Evolutionary conservation across 768 basidiomycete species (phyloP).

Genomic region (Clathrus columnatus): DNA sequence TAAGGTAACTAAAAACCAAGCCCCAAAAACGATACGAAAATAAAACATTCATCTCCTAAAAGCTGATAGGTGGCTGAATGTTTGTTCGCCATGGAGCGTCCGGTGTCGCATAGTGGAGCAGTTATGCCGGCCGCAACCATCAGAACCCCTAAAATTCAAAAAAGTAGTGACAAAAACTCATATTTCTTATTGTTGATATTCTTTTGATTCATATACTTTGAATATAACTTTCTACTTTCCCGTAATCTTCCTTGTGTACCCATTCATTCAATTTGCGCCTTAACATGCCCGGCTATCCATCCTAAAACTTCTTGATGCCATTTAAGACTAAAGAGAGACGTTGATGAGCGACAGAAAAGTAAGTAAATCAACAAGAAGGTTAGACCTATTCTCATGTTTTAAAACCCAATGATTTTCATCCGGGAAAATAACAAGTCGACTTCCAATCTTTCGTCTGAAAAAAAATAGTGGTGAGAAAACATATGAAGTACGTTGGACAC

Average conservation of each 20-base stretch:
- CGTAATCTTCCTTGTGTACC: background rate
- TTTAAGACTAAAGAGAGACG: conserved; percentile 48
- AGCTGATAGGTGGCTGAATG: too few relatives aligned
- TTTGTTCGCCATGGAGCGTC: too few relatives aligned
- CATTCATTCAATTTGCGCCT: background rate
- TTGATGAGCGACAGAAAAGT: background rate
- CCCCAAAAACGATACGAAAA: too few relatives aligned
- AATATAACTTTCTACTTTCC: too few relatives aligned
- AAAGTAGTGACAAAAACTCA: too few relatives aligned
- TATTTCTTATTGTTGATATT: too few relatives aligned
- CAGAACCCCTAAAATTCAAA: too few relatives aligned
- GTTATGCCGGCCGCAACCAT: too few relatives aligned
- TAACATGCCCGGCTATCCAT: conserved; percentile 49
- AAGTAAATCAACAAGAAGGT: background rate
- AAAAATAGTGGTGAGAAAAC: background rate
- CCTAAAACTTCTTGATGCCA: conserved; percentile 94
- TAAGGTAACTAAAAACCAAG: too few relatives aligned
- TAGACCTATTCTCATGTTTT: conserved; percentile 64
- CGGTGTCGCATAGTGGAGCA: too few relatives aligned
- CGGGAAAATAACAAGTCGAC: conserved; percentile 75
- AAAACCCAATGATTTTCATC: conserved; percentile 92
- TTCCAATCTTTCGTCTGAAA: conserved; percentile 57
- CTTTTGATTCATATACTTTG: too few relatives aligned
- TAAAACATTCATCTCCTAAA: too few relatives aligned
- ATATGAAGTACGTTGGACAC: conserved; percentile 14